Base-by-base conservation (phyloP, 805 yeast genomes). In the Metschnikowia bowlesiae region DNA sequence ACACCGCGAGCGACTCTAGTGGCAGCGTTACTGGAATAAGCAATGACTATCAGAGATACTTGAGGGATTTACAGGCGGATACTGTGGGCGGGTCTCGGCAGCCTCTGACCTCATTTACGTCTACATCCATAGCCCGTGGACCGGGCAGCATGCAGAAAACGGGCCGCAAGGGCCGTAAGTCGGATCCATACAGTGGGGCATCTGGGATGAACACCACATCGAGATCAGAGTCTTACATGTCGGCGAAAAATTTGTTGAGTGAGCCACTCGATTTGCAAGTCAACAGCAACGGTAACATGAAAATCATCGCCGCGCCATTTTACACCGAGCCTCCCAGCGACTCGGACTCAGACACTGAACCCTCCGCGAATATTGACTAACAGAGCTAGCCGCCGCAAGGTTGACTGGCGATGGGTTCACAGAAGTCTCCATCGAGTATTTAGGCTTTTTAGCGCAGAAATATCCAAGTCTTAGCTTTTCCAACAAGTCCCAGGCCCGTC, bases 281-380 rank as follows among this genome's bases (percentile, higher is more conserved):
- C 43, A 49, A 38, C 38, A 47, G 36, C 18, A 45, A 35, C 43
- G 60, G 57, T 6, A 53, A 47, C 47, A 54, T 57, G 62, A 65
- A 68, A 5, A 62, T 70, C 8, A 64, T 71, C 16, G 71, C 74
- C 18, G 66, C 69, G 13, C 74, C 75, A 22, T 70, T 65, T 48
- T 71, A 70, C 59, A 62, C 61, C 46, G 65, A 65, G 30, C 77
- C 76, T 2, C 75, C 75, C 5, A 60, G 63, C 35, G 74, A 70
- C 52, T 62, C 68, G 7, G 72, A 67, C 29, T 37, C 39, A 4
- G 36, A 33, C 36, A n/a, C 36, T 8, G 36, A 33, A 6, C n/a
- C 36, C 36, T 6, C 14, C 36, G 4, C 6, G 10, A 22, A 35
- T 51, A 45, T 46, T 45, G 53, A 47, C 41, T 44, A 30, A n/a